Conservation (phyloP, 768 basidiomycete genomes). For the Mycena haematopus region DNA sequence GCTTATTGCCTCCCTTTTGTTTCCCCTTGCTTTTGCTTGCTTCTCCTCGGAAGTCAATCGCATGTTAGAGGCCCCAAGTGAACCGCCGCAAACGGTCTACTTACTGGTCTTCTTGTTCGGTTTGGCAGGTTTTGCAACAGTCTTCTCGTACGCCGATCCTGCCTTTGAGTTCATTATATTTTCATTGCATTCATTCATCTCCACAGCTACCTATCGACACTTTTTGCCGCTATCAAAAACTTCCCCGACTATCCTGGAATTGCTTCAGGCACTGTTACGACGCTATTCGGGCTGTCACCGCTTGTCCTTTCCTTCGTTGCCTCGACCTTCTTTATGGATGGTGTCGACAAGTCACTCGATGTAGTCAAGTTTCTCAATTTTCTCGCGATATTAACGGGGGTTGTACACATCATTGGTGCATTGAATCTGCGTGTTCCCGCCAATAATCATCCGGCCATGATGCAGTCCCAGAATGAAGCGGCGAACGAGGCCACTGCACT, state of each 20-base stretch:
- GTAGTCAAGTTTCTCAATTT: conserved; percentile 58
- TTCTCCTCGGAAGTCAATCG: conserved; percentile 66
- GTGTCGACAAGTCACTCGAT: conserved; percentile 50
- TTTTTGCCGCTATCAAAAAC: conserved; percentile 76
- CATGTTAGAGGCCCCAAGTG: conserved; percentile 45
- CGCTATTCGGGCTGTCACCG: conserved; percentile 84
- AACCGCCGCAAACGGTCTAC: conserved; percentile 52
- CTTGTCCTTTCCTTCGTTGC: conserved; percentile 73
- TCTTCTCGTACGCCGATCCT: conserved; percentile 65
- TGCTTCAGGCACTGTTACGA: conserved; percentile 70
- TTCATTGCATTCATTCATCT: too few species aligned
- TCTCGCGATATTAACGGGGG: conserved; percentile 59
- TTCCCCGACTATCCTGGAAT: conserved; percentile 72
- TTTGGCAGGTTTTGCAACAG: conserved; percentile 69
- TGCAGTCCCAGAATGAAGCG: conserved; percentile 12
- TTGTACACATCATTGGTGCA: conserved; percentile 61
- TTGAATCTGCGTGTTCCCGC: conserved; percentile 41
- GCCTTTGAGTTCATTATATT: too few species aligned
- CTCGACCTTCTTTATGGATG: conserved; percentile 62
- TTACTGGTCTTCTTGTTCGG: conserved; percentile 64
- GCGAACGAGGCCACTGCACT: conserved; percentile 44
- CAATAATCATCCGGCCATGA: not conserved
- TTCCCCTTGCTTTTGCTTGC: conserved; percentile 63
- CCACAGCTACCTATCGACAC: conserved; percentile 66
- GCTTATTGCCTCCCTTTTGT: conserved; percentile 62